phyloP scores from a whole-genome alignment of 306 rosid genomes.

The Hippophae gyantsensis region DNA sequence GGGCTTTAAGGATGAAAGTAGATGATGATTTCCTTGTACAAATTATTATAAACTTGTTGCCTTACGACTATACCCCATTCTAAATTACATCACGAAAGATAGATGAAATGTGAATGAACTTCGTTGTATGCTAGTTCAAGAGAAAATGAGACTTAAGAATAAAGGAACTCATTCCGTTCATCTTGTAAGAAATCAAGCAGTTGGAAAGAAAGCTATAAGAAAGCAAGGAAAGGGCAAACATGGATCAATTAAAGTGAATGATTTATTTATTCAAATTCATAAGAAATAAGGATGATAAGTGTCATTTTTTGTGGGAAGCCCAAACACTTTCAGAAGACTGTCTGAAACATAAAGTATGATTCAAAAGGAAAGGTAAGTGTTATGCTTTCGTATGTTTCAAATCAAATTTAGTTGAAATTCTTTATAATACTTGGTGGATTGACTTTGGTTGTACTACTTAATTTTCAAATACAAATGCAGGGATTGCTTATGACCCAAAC shows the following conservation, averaged over 20 bases:
- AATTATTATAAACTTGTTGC: neutral
- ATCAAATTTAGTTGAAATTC: neutral
- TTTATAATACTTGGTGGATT: neutral
- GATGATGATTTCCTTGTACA: neutral
- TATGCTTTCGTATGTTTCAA: neutral
- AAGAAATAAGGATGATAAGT: constrained; percentile 1
- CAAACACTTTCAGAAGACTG: neutral
- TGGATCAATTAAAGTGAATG: neutral
- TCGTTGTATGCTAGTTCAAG: neutral
- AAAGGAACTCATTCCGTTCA: neutral
- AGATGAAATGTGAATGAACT: neutral
- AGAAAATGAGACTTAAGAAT: neutral
- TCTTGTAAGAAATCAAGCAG: neutral
- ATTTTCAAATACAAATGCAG: neutral
- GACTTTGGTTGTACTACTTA: neutral
- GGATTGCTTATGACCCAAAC: neutral
- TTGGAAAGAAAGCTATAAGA: neutral
- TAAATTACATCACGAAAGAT: neutral
- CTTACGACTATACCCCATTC: neutral
- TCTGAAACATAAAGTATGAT: neutral
- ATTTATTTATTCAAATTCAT: neutral
- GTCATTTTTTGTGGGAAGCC: neutral
- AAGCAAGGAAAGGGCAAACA: neutral
- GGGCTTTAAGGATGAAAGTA: neutral
- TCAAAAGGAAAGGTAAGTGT: too few relatives aligned